Evolutionary conservation across 768 basidiomycete genomes (phyloP).

Genomic region (Lactifluus echinatus): DNA sequence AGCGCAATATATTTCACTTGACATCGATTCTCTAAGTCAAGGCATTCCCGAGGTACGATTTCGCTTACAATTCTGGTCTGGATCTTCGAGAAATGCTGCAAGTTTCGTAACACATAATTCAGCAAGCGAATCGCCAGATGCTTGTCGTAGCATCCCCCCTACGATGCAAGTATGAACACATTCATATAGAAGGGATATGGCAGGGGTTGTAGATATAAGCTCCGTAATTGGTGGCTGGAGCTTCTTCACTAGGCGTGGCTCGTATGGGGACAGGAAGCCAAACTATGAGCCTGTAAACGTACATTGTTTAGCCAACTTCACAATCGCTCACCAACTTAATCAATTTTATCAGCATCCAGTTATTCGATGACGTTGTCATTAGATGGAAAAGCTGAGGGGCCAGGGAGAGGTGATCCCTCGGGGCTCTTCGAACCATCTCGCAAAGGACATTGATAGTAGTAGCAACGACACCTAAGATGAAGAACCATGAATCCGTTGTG

Average conservation of each 20-base stretch:
- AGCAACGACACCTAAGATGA: conserved; percentile 69
- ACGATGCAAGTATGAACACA: conserved; percentile 98
- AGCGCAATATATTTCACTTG: conserved; percentile 98
- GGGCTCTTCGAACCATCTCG: conserved; percentile 77
- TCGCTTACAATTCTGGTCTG: conserved; percentile 87
- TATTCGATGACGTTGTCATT: conserved; percentile 89
- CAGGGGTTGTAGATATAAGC: conserved; percentile 90
- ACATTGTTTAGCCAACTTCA: not conserved
- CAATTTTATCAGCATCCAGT: conserved; percentile 99
- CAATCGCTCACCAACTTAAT: conserved; percentile 71
- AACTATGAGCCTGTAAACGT: conserved; percentile 47
- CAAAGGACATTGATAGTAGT: conserved; percentile 92
- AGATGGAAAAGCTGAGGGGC: conserved; percentile 93
- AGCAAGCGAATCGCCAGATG: conserved; percentile 72
- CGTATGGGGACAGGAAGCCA: conserved; percentile 83
- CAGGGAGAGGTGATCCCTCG: conserved; percentile 71
- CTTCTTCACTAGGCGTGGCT: conserved; percentile 91
- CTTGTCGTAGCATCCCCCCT: conserved; percentile 85
- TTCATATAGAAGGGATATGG: conserved; percentile 93
- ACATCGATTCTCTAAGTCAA: not conserved
- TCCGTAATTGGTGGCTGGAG: conserved; percentile 90
- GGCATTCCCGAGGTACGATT: conserved; percentile 7
- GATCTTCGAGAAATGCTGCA: conserved; percentile 82
- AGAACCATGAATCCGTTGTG: not conserved
- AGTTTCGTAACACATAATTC: conserved; percentile 88